phyloP scores from a whole-genome alignment of 1,139 yeast species.

The Candida sanyaensis region DNA sequence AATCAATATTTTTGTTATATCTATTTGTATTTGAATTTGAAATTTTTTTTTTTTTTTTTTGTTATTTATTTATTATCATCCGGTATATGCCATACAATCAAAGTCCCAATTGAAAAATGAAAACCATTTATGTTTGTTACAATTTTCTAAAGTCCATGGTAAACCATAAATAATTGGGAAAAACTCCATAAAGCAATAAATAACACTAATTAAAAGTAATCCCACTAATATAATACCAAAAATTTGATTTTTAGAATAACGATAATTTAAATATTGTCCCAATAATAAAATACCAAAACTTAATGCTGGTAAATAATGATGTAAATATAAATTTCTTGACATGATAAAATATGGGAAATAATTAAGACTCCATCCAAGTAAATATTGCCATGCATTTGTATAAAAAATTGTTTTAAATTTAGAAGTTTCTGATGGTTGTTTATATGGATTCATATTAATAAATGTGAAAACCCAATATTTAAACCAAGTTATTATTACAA shows the following conservation, averaged over 20 bases:
- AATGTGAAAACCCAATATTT: conserved; percentile 23
- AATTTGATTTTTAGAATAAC: conserved; percentile 20
- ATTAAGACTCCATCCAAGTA: conserved; percentile 38
- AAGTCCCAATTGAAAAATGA: conserved; percentile 33
- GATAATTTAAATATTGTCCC: conserved; percentile 35
- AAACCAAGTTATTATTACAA: conserved; percentile 21
- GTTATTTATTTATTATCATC: too few species aligned
- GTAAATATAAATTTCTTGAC: conserved; percentile 35
- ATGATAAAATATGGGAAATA: conserved; percentile 36
- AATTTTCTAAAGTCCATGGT: conserved; percentile 30
- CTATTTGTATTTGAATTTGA: neutral
- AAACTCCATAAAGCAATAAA: conserved; percentile 22
- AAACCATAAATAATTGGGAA: conserved; percentile 39
- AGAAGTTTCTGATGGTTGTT: conserved; percentile 7
- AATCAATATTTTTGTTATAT: neutral
- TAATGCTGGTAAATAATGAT: conserved; percentile 42
- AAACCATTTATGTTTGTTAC: conserved; percentile 32
- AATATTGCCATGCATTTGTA: conserved; percentile 24
- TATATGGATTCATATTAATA: conserved; percentile 36
- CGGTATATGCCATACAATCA: conserved; percentile 26
- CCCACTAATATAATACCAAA: conserved; percentile 21
- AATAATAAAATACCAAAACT: conserved; percentile 35
- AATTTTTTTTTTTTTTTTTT: neutral
- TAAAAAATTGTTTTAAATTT: conserved; percentile 23
- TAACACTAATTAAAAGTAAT: conserved; percentile 15